Evolutionary conservation across 805 yeast genomes (phyloP), one percentile per base, ranked within the genome.

Genomic region (Candida dendrica): DNA sequence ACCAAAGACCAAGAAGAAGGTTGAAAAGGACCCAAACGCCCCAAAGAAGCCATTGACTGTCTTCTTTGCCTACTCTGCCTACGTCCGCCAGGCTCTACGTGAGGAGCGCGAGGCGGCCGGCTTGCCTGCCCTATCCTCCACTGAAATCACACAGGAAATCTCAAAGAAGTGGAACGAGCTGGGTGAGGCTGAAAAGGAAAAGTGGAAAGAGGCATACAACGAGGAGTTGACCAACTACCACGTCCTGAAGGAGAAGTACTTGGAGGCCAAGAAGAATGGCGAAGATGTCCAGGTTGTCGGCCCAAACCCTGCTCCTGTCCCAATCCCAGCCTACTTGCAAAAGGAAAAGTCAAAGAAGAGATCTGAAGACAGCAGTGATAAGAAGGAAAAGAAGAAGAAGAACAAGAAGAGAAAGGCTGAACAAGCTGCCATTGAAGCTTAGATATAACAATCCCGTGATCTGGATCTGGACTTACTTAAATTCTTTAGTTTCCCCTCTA

Each of bases 31-130:
- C 64, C 97, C 97, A 40, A 82, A 85, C 56, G 96, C 96, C 36
- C 98, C 98, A 45, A 88, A 86, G 72, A 89, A 89, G 57, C 98
- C 98, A 14, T 70, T 87, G 56, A 89, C 96, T 18, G 84, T 86
- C 36, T 90, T 80, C 68, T 85, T 91, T 62, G 74, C 80, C 34
- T 91, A 79, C 64, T 79, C 87, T 41, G 81, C 84, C 49, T 79
- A 77, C 50, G 75, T 79, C 49, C 80, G 96, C 56, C 84, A 82
- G 47, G 67, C 72, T 32, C 72, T 90, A 47, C 77, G 81, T 43
- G 81, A 75, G 41, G 89, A 84, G 47, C 75, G 95, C 56, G 72
- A 67, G 42, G 65, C 65, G 31, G 67, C 71, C 34, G 80, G 84
- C 29, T 69, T 72, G 52, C 75, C 83, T 14, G 77, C 86, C 10